Conservation (phyloP, 2,329 filamentous ascomycete genomes). For the Alternaria atra region DNA sequence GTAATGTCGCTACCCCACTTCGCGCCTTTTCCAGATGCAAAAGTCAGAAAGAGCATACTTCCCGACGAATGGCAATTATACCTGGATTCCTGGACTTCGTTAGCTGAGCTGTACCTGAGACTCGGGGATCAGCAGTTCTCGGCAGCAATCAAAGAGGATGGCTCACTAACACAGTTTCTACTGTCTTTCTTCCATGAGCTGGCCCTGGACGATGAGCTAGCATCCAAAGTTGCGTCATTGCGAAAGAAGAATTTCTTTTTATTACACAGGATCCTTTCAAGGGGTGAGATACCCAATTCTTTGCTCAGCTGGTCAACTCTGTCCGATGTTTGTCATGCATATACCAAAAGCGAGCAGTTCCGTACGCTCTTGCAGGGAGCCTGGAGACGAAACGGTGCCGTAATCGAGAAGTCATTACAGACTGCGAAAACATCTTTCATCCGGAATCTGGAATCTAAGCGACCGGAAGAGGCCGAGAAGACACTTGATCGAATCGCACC, state of each 20-base stretch:
- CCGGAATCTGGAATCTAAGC: conserved; percentile 68
- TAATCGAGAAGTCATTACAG: conserved; percentile 65
- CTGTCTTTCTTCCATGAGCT: conserved; percentile 70
- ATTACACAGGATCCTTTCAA: conserved; percentile 64
- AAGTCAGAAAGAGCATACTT: conserved; percentile 72
- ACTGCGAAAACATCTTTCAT: conserved; percentile 70
- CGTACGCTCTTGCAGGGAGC: conserved; percentile 59
- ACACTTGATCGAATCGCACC: conserved; percentile 68
- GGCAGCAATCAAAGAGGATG: conserved; percentile 62
- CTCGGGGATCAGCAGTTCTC: conserved; percentile 66
- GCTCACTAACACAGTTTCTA: conserved; percentile 71
- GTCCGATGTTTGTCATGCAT: conserved; percentile 72
- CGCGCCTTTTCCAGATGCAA: conserved; percentile 77
- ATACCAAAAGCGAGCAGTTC: conserved; percentile 69
- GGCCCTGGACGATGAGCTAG: conserved; percentile 37
- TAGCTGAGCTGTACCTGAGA: conserved; percentile 72
- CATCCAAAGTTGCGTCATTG: conserved; percentile 60
- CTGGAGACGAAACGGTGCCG: conserved; percentile 61
- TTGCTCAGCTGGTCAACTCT: conserved; percentile 74
- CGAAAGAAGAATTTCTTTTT: conserved; percentile 73
- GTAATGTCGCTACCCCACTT: conserved; percentile 71
- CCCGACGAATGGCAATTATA: conserved; percentile 79
- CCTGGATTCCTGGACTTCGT: conserved; percentile 76
- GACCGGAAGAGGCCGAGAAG: conserved; percentile 64
- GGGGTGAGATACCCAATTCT: conserved; percentile 54